Conservation (phyloP, 2,329 filamentous ascomycete species). For the Penicillium sp. region DNA sequence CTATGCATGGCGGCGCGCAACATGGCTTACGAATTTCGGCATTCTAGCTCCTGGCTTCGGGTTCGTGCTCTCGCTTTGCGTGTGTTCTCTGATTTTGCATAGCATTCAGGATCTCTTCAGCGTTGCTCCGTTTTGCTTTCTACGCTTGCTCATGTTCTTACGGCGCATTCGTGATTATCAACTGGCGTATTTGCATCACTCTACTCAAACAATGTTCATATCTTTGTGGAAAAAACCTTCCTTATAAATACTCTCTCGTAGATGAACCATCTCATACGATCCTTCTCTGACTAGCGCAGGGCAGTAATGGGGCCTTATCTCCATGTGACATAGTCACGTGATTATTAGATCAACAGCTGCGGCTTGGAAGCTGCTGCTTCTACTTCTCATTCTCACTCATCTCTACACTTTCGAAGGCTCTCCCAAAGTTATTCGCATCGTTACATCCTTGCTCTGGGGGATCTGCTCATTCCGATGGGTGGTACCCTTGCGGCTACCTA, state of each 20-base stretch:
- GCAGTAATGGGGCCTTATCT: no score
- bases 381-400: conserved; percentile 7
- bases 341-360: conserved; percentile 16
- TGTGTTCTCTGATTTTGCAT: conserved; percentile 28
- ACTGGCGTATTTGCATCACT: conserved; percentile 19
- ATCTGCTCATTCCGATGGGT: conserved; percentile 37
- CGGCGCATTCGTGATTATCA: conserved; percentile 3
- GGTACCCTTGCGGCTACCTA: conserved; percentile 35
- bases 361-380: conserved; percentile 17
- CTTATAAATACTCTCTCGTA: neutral
- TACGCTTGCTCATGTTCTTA: neutral
- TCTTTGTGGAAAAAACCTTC: neutral
- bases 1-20: conserved; percentile 33
- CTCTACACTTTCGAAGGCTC: conserved; percentile 17
- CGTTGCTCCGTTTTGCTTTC: conserved; percentile 15
- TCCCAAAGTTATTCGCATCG: conserved; percentile 22
- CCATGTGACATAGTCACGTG: conserved; percentile 24
- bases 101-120: conserved; percentile 31
- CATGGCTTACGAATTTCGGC: conserved; percentile 32
- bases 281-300: no score
- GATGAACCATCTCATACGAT: neutral
- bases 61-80: conserved; percentile 29
- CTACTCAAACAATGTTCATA: conserved; percentile 15
- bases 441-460: conserved; percentile 20
- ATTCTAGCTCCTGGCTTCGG: conserved; percentile 30